Evolutionary conservation across 257 asterid genomes (phyloP).

Genomic region (Nicotiana otophora): DNA sequence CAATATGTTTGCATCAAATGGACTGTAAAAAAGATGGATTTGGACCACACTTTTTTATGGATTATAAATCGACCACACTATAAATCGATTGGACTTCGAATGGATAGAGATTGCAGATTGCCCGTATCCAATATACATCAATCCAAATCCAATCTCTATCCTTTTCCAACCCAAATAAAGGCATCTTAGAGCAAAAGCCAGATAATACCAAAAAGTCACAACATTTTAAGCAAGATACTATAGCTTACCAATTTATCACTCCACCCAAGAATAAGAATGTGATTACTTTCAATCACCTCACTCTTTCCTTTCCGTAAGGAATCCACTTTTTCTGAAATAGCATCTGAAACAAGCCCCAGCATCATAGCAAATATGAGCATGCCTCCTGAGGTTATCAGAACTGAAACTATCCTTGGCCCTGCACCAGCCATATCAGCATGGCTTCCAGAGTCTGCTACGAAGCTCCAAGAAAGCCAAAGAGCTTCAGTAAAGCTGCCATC

Average conservation of each 20-base stretch:
- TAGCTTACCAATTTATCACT: conserved; percentile 89
- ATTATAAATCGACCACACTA: neutral
- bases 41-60: neutral
- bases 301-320: conserved; percentile 96
- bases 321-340: conserved; percentile 96
- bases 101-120: neutral
- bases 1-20: neutral
- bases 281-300: conserved; percentile 90
- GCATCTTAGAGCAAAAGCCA: conserved; percentile 10
- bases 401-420: conserved; percentile 90
- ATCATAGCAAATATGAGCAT: conserved; percentile 99
- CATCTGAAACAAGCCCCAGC: conserved; percentile 99
- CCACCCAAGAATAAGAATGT: conserved; percentile 97
- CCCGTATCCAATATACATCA: neutral
- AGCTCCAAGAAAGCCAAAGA: conserved; percentile 95
- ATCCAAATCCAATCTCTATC: neutral
- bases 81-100: neutral
- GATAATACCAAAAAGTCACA: conserved; percentile 6
- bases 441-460: conserved; percentile 94
- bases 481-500: conserved; percentile 89
- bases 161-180: neutral
- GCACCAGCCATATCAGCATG: conserved; percentile 88
- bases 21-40: neutral
- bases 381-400: conserved; percentile 91
- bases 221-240: neutral